These are phyloP conservation scores for Emergomyces pasteurianus DNA, from an alignment of 2,329 filamentous ascomycete species.

Conservation along the genomic window DNA sequence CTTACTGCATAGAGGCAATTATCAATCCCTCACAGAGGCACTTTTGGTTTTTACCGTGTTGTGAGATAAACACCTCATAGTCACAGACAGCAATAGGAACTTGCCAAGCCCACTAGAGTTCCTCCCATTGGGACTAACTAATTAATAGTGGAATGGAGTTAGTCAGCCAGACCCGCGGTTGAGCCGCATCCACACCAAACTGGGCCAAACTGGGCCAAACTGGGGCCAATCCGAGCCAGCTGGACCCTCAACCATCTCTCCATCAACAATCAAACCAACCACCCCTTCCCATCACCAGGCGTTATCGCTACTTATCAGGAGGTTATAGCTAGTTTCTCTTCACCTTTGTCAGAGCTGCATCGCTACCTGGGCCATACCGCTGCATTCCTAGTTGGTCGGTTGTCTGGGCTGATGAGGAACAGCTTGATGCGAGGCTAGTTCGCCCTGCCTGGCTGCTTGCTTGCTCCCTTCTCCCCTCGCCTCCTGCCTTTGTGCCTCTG, in stretches of 20 bases:
- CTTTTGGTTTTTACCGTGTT: no score
- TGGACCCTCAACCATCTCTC: not conserved
- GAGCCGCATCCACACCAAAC: not conserved
- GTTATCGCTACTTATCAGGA: not conserved
- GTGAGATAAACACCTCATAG: no score
- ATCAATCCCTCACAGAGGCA: no score
- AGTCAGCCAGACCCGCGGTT: not conserved
- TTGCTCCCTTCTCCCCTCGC: not conserved
- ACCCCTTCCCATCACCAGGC: no score
- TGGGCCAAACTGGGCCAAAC: not conserved
- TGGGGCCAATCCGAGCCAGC: no score
- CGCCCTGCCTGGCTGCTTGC: not conserved
- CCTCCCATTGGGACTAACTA: no score
- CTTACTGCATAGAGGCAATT: no score
- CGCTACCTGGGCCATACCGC: not conserved
- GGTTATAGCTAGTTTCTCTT: not conserved
- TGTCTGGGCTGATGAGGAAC: not conserved
- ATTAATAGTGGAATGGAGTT: not conserved
- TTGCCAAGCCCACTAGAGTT: no score
- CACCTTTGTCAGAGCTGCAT: not conserved
- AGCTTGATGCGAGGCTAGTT: not conserved
- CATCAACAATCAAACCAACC: not conserved
- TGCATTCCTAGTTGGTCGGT: not conserved
- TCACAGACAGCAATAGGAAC: no score
- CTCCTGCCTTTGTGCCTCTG: not conserved